A percentile compares a stretch with the other conserved stretches of the same genome.
phyloP scores from a whole-genome alignment of 768 basidiomycete species.

The Kondoa malvinella region DNA sequence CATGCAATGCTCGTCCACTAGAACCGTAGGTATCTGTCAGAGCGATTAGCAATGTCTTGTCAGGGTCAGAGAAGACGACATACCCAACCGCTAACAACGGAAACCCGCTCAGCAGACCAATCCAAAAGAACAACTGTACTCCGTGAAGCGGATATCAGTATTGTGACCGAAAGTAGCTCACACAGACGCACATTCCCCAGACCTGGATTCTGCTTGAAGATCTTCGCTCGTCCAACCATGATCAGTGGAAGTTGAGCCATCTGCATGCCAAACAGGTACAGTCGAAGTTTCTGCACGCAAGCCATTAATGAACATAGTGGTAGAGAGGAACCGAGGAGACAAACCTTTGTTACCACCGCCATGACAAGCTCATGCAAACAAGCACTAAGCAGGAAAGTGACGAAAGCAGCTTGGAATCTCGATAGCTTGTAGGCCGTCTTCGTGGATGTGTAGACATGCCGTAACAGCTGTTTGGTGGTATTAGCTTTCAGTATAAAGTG shows the following conservation, averaged over 20 bases:
- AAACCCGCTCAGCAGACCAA: constrained; percentile 68
- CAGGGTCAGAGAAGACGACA: constrained; percentile 23
- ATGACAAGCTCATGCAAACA: constrained; percentile 82
- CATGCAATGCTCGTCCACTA: neutral
- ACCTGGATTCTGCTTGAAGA: constrained; percentile 61
- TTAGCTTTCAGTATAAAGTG: constrained; percentile 11
- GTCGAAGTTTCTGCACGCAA: neutral
- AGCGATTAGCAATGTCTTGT: neutral
- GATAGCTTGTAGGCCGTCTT: constrained; percentile 61
- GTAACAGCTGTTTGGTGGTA: constrained; percentile 49
- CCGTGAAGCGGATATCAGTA: constrained; percentile 39
- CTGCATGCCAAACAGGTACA: constrained; percentile 64
- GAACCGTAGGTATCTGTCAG: constrained; percentile 2
- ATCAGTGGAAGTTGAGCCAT: constrained; percentile 87
- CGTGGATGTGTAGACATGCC: constrained; percentile 85
- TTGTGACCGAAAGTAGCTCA: neutral
- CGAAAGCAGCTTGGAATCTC: constrained; percentile 62
- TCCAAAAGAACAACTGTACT: constrained; percentile 62
- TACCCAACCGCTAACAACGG: constrained; percentile 75
- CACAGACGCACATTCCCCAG: constrained; percentile 35
- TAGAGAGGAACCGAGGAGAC: neutral
- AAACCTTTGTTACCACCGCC: constrained; percentile 51
- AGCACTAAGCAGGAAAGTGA: constrained; percentile 84
- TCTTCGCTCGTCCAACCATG: constrained; percentile 54
- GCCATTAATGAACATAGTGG: neutral